Percentiles rank a stretch among this genome's conserved stretches.
Conservation (phyloP, 2,329 filamentous ascomycete species). For the Stagonosporopsis vannaccii region DNA sequence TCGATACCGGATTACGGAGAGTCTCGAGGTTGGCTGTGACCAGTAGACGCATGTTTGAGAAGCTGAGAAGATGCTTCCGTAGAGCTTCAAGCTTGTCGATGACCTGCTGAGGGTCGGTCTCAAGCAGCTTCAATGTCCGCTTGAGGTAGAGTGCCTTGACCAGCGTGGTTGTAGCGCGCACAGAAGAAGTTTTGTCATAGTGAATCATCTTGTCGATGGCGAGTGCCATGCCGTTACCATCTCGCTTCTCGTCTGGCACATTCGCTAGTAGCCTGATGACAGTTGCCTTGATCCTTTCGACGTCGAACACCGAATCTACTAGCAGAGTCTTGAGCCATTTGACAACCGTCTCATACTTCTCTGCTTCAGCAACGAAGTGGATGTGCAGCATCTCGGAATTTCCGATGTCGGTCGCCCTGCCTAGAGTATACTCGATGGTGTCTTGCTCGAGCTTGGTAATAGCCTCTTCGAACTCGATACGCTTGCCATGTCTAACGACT, state of each 20-base stretch:
- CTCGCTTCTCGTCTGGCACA: constrained; percentile 89
- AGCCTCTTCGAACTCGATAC: constrained; percentile 87
- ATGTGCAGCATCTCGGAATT: constrained; percentile 84
- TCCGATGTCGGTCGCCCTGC: constrained; percentile 71
- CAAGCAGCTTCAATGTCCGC: constrained; percentile 80
- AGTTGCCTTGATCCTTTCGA: constrained; percentile 66
- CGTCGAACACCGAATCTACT: constrained; percentile 88
- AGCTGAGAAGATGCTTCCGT: constrained; percentile 76
- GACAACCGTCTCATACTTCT: constrained; percentile 84
- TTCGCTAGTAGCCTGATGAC: constrained; percentile 87
- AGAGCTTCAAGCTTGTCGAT: constrained; percentile 80
- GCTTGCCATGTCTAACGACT: constrained; percentile 76
- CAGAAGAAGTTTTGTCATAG: constrained; percentile 75
- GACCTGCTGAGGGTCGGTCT: constrained; percentile 76
- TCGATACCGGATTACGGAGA: constrained; percentile 75
- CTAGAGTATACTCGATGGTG: constrained; percentile 82
- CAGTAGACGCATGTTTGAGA: constrained; percentile 84
- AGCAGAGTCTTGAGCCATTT: constrained; percentile 86
- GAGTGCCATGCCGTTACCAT: constrained; percentile 72
- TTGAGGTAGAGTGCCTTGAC: constrained; percentile 89
- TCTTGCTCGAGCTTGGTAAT: constrained; percentile 91
- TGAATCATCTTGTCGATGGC: constrained; percentile 78
- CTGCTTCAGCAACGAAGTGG: constrained; percentile 83
- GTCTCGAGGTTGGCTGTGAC: constrained; percentile 82
- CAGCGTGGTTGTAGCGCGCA: constrained; percentile 79